Conservation (phyloP, 345 rosid genomes). For the Gossypium anomalum region DNA sequence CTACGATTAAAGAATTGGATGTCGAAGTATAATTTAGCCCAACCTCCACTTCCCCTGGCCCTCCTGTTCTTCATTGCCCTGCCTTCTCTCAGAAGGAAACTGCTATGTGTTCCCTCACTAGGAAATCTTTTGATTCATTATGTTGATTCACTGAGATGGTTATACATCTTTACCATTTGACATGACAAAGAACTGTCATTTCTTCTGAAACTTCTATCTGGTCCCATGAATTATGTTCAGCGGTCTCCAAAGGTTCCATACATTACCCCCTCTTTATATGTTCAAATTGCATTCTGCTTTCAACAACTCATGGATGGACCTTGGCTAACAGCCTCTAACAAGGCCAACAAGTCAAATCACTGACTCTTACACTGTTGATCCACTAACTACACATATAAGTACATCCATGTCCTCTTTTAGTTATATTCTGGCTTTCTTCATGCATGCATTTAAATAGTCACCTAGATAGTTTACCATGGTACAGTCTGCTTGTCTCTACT, state of each 20-base stretch:
- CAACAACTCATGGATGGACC: not conserved
- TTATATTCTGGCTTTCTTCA: not conserved
- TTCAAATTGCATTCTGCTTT: not conserved
- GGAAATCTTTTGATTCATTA: not conserved
- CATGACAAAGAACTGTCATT: not conserved
- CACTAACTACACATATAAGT: not conserved
- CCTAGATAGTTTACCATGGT: too few species aligned
- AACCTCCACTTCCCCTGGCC: not conserved
- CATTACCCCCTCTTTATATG: not conserved
- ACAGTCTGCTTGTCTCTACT: not conserved
- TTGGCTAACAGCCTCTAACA: not conserved
- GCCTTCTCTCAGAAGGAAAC: not conserved
- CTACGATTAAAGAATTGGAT: not conserved
- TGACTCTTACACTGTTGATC: not conserved
- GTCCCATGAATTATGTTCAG: not conserved
- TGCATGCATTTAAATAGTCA: not conserved
- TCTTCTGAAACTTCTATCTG: not conserved
- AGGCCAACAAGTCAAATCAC: not conserved
- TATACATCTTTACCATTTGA: not conserved
- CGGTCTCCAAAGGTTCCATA: not conserved
- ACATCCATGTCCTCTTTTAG: not conserved
- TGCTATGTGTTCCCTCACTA: not conserved
- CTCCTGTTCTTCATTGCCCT: not conserved
- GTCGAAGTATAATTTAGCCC: not conserved
- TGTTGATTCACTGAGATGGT: not conserved